These are phyloP conservation scores for Neurospora pannonica DNA, from an alignment of 495 filamentous ascomycete species.

Conservation along the genomic window DNA sequence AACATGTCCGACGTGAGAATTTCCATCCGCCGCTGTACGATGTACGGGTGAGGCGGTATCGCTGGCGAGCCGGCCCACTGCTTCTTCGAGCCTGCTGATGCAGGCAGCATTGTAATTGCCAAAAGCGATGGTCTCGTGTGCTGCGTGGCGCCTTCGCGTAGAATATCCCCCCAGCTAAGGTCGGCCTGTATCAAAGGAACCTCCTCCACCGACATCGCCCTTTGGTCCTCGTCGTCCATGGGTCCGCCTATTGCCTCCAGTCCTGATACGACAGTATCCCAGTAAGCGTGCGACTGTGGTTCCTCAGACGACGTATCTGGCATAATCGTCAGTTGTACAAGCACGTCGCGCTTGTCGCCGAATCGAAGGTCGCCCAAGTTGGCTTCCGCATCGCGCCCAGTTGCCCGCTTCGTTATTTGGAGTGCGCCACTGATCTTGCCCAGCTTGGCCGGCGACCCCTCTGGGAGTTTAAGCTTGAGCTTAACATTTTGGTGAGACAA, in stretches of 20 bases:
- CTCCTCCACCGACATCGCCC: conserved; percentile 82
- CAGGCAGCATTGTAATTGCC: conserved; percentile 97
- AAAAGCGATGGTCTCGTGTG: conserved; percentile 85
- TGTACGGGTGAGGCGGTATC: conserved; percentile 89
- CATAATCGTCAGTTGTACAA: conserved; percentile 88
- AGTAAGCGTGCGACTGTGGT: conserved; percentile 80
- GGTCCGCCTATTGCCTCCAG: conserved; percentile 92
- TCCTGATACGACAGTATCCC: conserved; percentile 94
- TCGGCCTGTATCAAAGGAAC: conserved; percentile 94
- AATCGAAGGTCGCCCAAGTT: conserved; percentile 88
- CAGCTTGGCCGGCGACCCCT: conserved; percentile 95
- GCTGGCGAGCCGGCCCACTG: conserved; percentile 60
- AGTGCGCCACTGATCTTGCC: conserved; percentile 97
- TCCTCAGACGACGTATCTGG: conserved; percentile 84
- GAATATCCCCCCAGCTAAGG: conserved; percentile 85
- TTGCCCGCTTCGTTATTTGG: conserved; percentile 96
- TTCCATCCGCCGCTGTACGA: conserved; percentile 97
- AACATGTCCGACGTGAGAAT: conserved; percentile 97
- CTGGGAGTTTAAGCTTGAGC: conserved; percentile 85
- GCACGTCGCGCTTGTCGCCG: conserved; percentile 93
- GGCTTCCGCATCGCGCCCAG: conserved; percentile 89
- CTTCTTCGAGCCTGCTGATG: conserved; percentile 52
- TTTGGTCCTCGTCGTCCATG: conserved; percentile 76
- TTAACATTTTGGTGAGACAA: conserved; percentile 99
- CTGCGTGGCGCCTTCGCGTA: conserved; percentile 79